Conservation (phyloP, 225 moss, liverwort and hornwort species). For the Polytrichum formosum region DNA sequence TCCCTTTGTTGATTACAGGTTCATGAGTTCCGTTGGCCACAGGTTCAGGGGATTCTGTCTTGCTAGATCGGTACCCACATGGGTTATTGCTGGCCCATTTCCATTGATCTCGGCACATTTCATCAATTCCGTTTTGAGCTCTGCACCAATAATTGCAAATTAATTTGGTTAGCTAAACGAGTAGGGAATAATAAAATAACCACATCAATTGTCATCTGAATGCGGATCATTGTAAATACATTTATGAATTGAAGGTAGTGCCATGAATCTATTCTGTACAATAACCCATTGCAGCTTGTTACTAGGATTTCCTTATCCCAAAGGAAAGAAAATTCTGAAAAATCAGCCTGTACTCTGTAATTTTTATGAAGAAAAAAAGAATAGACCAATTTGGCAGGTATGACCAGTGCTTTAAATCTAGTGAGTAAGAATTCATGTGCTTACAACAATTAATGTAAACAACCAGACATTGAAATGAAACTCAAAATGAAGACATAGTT, state of each 20-base stretch:
- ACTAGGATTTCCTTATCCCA: too few relatives aligned
- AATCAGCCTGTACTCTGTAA: too few relatives aligned
- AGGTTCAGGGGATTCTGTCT: slow-evolving; percentile 31
- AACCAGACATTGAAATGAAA: too few relatives aligned
- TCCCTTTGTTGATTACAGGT: slow-evolving; percentile 9
- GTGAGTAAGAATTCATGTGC: too few relatives aligned
- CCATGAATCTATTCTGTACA: not conserved
- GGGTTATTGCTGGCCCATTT: slow-evolving; percentile 95
- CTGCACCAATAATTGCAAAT: slow-evolving; percentile 36
- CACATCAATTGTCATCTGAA: not conserved
- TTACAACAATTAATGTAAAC: too few relatives aligned
- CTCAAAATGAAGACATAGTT: too few relatives aligned
- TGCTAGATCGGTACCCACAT: slow-evolving; percentile 58
- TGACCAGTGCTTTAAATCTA: too few relatives aligned
- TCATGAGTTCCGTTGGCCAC: slow-evolving; percentile 22
- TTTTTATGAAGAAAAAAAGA: too few relatives aligned
- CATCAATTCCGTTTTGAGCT: slow-evolving; percentile 80
- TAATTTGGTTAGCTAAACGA: not conserved
- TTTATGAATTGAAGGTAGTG: not conserved
- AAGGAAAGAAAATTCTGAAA: too few relatives aligned
- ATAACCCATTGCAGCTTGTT: too few relatives aligned
- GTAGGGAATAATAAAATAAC: slow-evolving; percentile 1
- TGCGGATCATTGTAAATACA: not conserved
- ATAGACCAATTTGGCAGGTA: too few relatives aligned
- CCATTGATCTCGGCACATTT: slow-evolving; percentile 98